Evolutionary conservation across 805 yeast species (phyloP).

Genomic region (Kodamaea lidongshanica): DNA sequence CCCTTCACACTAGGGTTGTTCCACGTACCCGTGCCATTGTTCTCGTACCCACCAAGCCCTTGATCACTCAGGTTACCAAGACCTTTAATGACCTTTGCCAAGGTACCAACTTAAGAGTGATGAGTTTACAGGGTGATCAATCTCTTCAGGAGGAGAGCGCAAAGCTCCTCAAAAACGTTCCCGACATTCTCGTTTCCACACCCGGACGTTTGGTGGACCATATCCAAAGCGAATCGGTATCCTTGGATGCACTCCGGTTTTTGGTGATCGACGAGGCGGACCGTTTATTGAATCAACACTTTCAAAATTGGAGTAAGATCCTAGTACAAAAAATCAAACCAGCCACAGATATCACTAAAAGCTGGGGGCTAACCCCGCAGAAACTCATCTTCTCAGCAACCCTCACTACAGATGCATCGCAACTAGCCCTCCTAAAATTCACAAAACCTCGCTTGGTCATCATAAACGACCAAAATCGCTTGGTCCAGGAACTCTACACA

Average conservation of each 20-base stretch:
- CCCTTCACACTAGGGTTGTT: slow-evolving; percentile 55
- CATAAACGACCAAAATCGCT: slow-evolving; percentile 50
- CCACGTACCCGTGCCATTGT: slow-evolving; percentile 72
- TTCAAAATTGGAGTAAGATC: slow-evolving; percentile 83
- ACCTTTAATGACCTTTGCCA: slow-evolving; percentile 54
- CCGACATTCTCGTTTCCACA: slow-evolving; percentile 65
- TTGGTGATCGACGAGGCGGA: slow-evolving; percentile 81
- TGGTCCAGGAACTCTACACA: slow-evolving; percentile 52
- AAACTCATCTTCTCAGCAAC: slow-evolving; percentile 88
- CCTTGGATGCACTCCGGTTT: slow-evolving; percentile 49
- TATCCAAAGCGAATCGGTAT: slow-evolving; percentile 37
- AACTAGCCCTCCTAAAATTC: slow-evolving; percentile 65
- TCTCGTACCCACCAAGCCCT: slow-evolving; percentile 84
- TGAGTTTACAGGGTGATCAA: slow-evolving; percentile 50
- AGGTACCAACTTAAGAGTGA: slow-evolving; percentile 62
- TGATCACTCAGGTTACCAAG: slow-evolving; percentile 72
- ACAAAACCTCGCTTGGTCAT: slow-evolving; percentile 67
- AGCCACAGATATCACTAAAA: slow-evolving; percentile 19
- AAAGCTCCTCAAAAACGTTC: slow-evolving; percentile 41
- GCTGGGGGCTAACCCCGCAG: slow-evolving; percentile 39
- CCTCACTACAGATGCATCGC: slow-evolving; percentile 86
- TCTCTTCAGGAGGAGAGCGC: slow-evolving; percentile 58
- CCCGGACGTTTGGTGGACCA: slow-evolving; percentile 86
- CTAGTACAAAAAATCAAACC: slow-evolving; percentile 37
- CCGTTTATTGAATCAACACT: slow-evolving; percentile 74